Evolutionary conservation across 345 rosid genomes (phyloP), one percentile per base, ranked within the genome.

Genomic region (Corchorus olitorius): DNA sequence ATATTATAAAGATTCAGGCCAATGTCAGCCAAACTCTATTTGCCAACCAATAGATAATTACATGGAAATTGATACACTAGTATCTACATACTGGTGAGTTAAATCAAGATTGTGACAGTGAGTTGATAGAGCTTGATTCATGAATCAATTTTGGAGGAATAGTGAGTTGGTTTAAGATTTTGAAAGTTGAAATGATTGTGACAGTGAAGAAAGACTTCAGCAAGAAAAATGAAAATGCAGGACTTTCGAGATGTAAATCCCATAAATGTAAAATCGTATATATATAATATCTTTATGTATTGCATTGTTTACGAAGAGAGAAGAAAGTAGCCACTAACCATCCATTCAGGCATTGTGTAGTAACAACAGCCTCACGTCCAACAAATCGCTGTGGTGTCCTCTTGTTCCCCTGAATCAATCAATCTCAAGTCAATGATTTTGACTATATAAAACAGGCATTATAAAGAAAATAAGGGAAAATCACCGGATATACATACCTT

Each of bases 261-360:
- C 45, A 56, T 49, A 56, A 45, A 2, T 33, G 54, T 45, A 73
- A 64, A 71, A 37, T 35, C 17, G n/a, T 13, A 19, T 54, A 52
- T 10, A 17, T 27, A 16, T 45, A 60, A 45, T 55, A 68, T 14
- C 8, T 33, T 3, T 5, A 50, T 16, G 14, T 11, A 48, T n/a
- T n/a, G n/a, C n/a, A 48, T 6, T 67, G 15, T 20, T 14, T 14
- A 45, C 9, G 17, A 33, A 64, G 33, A 62, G 5, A 46, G 76
- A 15, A 63, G 39, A 74, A 34, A 60, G 17, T n/a, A n/a, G 59
- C 45, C 55, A 87, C 91, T 71, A 66, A 94, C 97, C 98, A 94
- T 90, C 97, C 98, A 79, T 94, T 92, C 81, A 94, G 83, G 96
- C 98, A 94, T 54, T 92, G 98, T 17, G 98, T 90, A 78, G 94